Evolutionary conservation across 495 filamentous ascomycete genomes (phyloP), one percentile per base, ranked within the genome.

Genomic region (Lasiosphaeris hirsuta): DNA sequence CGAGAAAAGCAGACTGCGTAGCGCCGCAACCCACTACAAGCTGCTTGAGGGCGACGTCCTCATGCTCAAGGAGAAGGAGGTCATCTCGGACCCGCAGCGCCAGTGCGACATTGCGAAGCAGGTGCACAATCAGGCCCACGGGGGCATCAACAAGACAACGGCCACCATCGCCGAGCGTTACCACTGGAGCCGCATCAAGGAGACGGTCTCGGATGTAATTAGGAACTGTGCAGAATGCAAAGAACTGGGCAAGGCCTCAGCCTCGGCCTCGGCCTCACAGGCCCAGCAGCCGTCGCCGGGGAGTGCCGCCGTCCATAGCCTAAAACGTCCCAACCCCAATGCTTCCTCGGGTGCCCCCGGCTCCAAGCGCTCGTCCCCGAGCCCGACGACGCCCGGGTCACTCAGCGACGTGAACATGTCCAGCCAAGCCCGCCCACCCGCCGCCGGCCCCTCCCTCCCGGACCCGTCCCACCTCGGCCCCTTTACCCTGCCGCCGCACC

Each of bases 141-240:
- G 87, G 5, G 94, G 94, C 51, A 97, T 98, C 73, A 98, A 98
- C 79, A 97, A 96, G 73, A 97, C 93, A 1, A 98, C 94, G 0
- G 90, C 92, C 8, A 87, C 85, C 17, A 96, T 98, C 60, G 92
- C 94, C 2, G 88, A 96, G 70, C 88, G 89, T 62, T 97, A 90
- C 65, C 94, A 97, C 69, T 98, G 94, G 94, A 92, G 95, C n/a
- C 82, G 94, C 35, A 97, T 98, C 75, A 98, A 97, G 69, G 93
- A 97, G 70, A 97, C 93, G 0, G 94, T 96, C 54, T 93, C 88
- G 67, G 83, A 90, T 61, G 92, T 96, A 66, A 96, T 98, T 75
- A 87, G 87, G 58, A 91, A 94, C 58, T 98, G 94, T 71, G 72
- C 84, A 2, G 85, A 96, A 65, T 98, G 93, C 78, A 96, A 93